Evolutionary conservation across 2,329 filamentous ascomycete genomes (phyloP).

Genomic region (Exophiala aquamarina): DNA sequence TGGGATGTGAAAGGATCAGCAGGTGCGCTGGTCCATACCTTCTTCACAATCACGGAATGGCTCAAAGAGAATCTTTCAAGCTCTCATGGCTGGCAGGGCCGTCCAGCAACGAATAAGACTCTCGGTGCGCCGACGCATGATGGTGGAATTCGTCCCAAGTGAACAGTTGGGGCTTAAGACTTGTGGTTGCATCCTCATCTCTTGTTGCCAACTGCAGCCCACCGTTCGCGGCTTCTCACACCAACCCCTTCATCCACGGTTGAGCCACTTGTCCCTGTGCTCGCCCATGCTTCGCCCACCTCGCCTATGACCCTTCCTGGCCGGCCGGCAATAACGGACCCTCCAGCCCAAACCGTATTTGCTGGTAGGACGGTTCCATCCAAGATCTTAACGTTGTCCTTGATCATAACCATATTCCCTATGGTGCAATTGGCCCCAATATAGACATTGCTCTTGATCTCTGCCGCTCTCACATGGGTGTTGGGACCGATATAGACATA

Average conservation of each 20-base stretch:
- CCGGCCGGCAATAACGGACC: constrained; percentile 82
- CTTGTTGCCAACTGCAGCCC: constrained; percentile 29
- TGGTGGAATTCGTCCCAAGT: too few species aligned
- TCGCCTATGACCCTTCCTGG: constrained; percentile 81
- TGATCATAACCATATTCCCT: constrained; percentile 85
- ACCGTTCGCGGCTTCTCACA: constrained; percentile 26
- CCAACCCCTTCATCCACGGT: constrained; percentile 25
- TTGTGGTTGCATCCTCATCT: constrained; percentile 5
- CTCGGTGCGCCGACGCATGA: too few species aligned
- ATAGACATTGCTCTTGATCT: constrained; percentile 80
- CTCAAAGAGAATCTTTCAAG: too few species aligned
- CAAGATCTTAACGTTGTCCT: constrained; percentile 86
- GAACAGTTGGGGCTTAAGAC: too few species aligned
- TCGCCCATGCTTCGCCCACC: constrained; percentile 55
- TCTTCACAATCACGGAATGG: too few species aligned
- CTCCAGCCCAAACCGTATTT: constrained; percentile 89
- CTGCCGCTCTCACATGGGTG: constrained; percentile 77
- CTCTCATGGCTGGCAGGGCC: too few species aligned
- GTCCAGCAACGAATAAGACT: too few species aligned
- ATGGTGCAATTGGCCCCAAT: constrained; percentile 77
- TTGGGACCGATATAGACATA: constrained; percentile 84
- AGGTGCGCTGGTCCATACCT: too few species aligned
- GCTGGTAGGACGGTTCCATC: constrained; percentile 81
- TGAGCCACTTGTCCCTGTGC: constrained; percentile 17
- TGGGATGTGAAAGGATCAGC: too few species aligned